A percentile compares a stretch with the other conserved stretches of the same genome.
phyloP scores from a whole-genome alignment of 2,329 filamentous ascomycete species.

The Ambrosiella beaveri region DNA sequence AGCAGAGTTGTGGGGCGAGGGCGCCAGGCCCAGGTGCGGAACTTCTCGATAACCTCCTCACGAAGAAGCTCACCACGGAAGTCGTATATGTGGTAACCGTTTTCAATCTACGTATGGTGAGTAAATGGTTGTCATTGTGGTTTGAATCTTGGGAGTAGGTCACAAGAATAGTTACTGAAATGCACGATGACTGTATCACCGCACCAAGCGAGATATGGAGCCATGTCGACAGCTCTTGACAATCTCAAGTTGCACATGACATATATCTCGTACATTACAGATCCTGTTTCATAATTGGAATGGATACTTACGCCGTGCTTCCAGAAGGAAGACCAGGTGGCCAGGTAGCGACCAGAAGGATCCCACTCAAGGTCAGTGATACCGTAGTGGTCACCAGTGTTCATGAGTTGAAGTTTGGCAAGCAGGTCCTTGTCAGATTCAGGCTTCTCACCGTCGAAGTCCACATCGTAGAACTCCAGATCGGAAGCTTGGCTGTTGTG shows the following conservation, averaged over 20 bases:
- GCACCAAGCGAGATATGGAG: too few species aligned
- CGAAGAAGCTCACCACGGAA: conserved; percentile 81
- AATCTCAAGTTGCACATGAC: too few species aligned
- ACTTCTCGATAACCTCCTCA: conserved; percentile 86
- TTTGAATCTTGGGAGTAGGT: not conserved
- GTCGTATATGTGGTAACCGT: conserved; percentile 95
- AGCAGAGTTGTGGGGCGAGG: conserved; percentile 83
- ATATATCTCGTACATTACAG: not conserved
- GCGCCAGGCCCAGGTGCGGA: conserved; percentile 95
- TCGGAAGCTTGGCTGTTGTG: conserved; percentile 87
- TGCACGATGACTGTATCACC: not conserved
- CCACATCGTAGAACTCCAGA: conserved; percentile 92
- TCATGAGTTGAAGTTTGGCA: conserved; percentile 90
- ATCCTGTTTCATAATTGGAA: not conserved
- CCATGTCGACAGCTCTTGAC: too few species aligned
- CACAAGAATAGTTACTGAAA: not conserved
- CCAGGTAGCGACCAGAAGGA: conserved; percentile 84
- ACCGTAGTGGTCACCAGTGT: conserved; percentile 86
- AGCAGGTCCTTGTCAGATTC: conserved; percentile 86
- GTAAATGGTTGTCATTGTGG: not conserved
- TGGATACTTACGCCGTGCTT: conserved; percentile 65
- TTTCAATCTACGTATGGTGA: conserved; percentile 38
- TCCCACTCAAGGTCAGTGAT: conserved; percentile 98
- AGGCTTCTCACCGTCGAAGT: conserved; percentile 93
- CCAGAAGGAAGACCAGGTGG: conserved; percentile 85